These are phyloP conservation scores for Pleodorina starrii DNA, from an alignment of 139 green algal genomes.

Conservation along the genomic window DNA sequence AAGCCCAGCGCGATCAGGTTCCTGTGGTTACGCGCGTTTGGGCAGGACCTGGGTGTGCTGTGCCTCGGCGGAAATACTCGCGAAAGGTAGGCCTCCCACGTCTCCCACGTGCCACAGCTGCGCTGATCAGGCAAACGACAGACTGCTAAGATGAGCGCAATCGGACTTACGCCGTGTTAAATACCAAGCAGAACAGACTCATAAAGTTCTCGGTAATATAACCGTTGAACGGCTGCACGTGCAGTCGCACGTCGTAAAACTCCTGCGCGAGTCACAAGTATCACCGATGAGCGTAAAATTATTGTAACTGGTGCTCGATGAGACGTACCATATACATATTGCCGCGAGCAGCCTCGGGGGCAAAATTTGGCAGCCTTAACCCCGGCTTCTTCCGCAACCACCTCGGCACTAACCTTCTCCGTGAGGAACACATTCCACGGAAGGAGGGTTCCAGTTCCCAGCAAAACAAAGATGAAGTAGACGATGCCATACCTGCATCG, in stretches of 20 bases:
- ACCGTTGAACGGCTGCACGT: conserved; percentile 48
- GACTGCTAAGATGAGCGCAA: not conserved
- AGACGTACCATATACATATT: too few relatives aligned
- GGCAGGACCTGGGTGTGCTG: too few relatives aligned
- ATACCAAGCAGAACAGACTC: conserved; percentile 56
- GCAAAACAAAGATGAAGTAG: conserved; percentile 66
- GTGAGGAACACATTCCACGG: conserved; percentile 69
- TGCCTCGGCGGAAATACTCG: not conserved
- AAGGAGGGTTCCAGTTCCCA: conserved; percentile 59
- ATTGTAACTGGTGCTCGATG: too few relatives aligned
- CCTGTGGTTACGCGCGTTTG: too few relatives aligned
- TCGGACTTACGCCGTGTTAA: conserved; percentile 58
- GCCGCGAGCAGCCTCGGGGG: too few relatives aligned
- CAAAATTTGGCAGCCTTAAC: not conserved
- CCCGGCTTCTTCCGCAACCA: not conserved
- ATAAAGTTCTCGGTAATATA: conserved; percentile 70
- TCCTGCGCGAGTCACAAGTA: conserved; percentile 37
- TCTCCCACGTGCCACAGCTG: not conserved
- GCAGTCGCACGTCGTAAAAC: conserved; percentile 66
- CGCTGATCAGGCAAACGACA: not conserved
- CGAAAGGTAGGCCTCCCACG: not conserved
- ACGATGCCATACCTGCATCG: conserved; percentile 57
- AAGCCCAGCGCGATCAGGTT: conserved; percentile 59
- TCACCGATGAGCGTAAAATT: too few relatives aligned
- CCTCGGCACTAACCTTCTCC: conserved; percentile 51